Percentiles rank a stretch among this genome's conserved stretches.
phyloP scores from a whole-genome alignment of 768 basidiomycete species.

The Leucocoprinus sp. region DNA sequence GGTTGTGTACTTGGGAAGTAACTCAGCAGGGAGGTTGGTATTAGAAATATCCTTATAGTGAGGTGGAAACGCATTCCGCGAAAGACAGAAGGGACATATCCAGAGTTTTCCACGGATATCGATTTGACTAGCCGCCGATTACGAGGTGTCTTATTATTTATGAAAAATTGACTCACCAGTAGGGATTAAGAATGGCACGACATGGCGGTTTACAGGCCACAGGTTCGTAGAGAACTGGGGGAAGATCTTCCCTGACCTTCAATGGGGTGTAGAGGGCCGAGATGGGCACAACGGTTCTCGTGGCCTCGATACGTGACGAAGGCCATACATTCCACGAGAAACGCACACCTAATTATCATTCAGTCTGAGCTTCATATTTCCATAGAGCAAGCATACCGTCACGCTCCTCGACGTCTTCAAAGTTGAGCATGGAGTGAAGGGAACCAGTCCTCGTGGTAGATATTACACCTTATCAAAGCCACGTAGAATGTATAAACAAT shows the following conservation, averaged over 20 bases:
- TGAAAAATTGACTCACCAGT: slow-evolving; percentile 56
- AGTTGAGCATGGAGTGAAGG: slow-evolving; percentile 52
- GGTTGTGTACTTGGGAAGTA: slow-evolving; percentile 96
- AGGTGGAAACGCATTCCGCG: slow-evolving; percentile 93
- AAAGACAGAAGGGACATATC: slow-evolving; percentile 99
- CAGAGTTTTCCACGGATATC: slow-evolving; percentile 98
- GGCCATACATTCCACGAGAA: slow-evolving; percentile 99
- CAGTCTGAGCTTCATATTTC: too few species aligned
- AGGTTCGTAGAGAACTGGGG: slow-evolving; percentile 94
- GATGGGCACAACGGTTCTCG: slow-evolving; percentile 95
- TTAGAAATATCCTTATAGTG: slow-evolving; percentile 99
- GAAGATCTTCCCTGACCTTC: slow-evolving; percentile 88
- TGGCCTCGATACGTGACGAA: slow-evolving; percentile 95
- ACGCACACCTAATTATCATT: slow-evolving; percentile 58
- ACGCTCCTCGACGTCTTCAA: slow-evolving; percentile 96
- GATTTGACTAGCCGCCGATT: slow-evolving; percentile 63
- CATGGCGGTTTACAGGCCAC: slow-evolving; percentile 98
- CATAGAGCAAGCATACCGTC: slow-evolving; percentile 56
- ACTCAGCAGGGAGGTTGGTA: slow-evolving; percentile 93
- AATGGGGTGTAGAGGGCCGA: slow-evolving; percentile 96
- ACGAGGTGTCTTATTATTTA: slow-evolving; percentile 2
- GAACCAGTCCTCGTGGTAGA: too few species aligned
- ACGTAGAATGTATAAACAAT: slow-evolving; percentile 17
- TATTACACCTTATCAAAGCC: background rate
- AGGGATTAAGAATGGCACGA: slow-evolving; percentile 95